These are phyloP conservation scores for Gypsophila paniculata DNA, from an alignment of 179 eudicot species.

Conservation along the genomic window DNA sequence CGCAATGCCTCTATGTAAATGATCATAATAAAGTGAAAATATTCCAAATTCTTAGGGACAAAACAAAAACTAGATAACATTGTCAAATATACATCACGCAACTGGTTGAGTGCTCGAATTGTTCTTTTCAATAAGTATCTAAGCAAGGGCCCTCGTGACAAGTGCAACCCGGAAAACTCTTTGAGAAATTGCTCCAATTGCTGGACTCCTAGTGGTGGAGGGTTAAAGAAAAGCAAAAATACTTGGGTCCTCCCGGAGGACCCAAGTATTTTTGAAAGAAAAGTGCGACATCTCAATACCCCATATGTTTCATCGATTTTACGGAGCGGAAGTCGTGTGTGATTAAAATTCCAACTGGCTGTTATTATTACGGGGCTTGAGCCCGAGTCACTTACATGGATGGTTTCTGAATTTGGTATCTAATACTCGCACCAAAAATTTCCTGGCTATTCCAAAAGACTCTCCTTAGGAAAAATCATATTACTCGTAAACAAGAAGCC, in stretches of 20 bases:
- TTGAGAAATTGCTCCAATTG: constrained; percentile 15
- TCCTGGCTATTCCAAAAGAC: neutral
- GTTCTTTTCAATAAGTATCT: constrained; percentile 14
- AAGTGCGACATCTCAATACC: neutral
- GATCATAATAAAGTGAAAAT: neutral
- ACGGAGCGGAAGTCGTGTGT: neutral
- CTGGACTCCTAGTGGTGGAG: constrained; percentile 10
- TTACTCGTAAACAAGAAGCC: neutral
- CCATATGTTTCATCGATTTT: neutral
- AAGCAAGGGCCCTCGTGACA: constrained; percentile 21
- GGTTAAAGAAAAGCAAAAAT: too few species aligned
- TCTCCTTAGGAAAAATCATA: constrained; percentile 12
- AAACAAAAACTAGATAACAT: constrained; percentile 4
- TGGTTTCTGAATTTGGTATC: neutral
- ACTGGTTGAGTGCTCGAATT: constrained; percentile 12
- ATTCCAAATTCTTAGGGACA: constrained; percentile 14
- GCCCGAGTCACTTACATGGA: neutral
- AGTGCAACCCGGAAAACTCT: constrained; percentile 19
- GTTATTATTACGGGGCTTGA: neutral
- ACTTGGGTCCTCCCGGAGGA: too few species aligned
- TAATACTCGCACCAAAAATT: too few species aligned
- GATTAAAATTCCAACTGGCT: neutral
- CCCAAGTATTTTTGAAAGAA: too few species aligned
- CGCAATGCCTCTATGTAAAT: neutral
- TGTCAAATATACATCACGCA: neutral